Base-by-base conservation (phyloP, 805 yeast species). In the Priceomyces carsonii region DNA sequence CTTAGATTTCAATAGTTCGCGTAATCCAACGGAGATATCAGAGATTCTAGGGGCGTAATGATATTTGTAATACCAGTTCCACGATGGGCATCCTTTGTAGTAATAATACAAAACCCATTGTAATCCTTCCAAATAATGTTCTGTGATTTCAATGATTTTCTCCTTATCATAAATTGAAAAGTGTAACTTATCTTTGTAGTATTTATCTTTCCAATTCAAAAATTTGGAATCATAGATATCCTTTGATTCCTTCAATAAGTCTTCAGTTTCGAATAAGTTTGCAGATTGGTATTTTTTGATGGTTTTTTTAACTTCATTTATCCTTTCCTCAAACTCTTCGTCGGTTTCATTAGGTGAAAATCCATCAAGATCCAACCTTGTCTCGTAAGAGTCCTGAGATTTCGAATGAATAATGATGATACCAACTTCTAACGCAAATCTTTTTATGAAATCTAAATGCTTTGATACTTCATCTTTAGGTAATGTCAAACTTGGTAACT, bases 41-140 rank as follows among this genome's bases (percentile, higher is more conserved):
- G 96, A 87, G 39, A 91, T 87, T 68, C 95, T 79, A 30, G 99
- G 99, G 12, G 98, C 78, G 59, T 91, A 91, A 57, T 93, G 97
- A 59, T 86, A 85, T 46, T 71, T 78, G 58, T 77, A 91, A 56
- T 77, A 91, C 99, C 98, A 91, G 29, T 86, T 82, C 99, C 99
- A 91, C 2, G 98, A 89, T 25, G 87, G 85, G 53, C 87, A 82
- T 18, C 97, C 98, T 48, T 76, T 75, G 55, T 89, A 91, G 62
- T 91, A 91, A 65, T 91, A 91, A 53, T 75, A 80, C 59, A 93
- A 68, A 9, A 93, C 98, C 99, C 99, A 91, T 63, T 91, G 99
- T 43, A 91, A 71, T 45, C 99, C 99, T 61, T 90, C 96, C 26
- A 93, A 71, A 55, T 90, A 93, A 54, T 86, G 89, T 47, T 79